phyloP scores from a whole-genome alignment of 2,329 filamentous ascomycete species.

The Botrytis tulipae region DNA sequence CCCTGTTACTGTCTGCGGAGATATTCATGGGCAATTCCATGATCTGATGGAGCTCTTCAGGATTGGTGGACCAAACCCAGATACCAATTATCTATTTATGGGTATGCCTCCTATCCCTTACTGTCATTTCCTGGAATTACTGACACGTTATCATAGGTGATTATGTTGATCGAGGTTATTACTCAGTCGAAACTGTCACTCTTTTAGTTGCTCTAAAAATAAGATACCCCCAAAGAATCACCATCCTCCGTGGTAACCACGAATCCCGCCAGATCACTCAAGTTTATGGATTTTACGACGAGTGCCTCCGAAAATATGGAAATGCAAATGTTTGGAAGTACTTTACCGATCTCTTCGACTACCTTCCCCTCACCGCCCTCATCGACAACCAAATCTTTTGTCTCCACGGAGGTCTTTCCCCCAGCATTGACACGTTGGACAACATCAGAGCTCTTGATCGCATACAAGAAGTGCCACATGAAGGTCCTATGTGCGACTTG shows the following conservation, averaged over 20 bases:
- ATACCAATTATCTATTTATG: slow-evolving; percentile 99
- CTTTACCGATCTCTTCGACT: slow-evolving; percentile 98
- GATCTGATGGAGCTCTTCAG: slow-evolving; percentile 99
- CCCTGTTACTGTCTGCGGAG: slow-evolving; percentile 95
- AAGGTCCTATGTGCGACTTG: slow-evolving; percentile 96
- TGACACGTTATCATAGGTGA: slow-evolving; percentile 60
- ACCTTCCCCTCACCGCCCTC: slow-evolving; percentile 91
- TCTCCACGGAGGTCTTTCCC: slow-evolving; percentile 92
- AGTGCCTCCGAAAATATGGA: slow-evolving; percentile 97
- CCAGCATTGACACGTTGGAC: slow-evolving; percentile 92
- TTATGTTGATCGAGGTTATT: slow-evolving; percentile 98
- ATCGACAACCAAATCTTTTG: slow-evolving; percentile 99
- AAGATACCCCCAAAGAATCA: slow-evolving; percentile 95
- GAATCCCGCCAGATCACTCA: slow-evolving; percentile 98
- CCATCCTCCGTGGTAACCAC: slow-evolving; percentile 97
- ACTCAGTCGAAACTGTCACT: slow-evolving; percentile 97
- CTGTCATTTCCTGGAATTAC: slow-evolving; percentile 20
- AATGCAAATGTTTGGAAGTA: slow-evolving; percentile 99
- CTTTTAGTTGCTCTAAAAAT: slow-evolving; percentile 96
- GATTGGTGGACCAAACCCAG: slow-evolving; percentile 95
- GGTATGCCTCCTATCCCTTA: slow-evolving; percentile 53
- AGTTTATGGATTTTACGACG: slow-evolving; percentile 99
- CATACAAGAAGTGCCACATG: slow-evolving; percentile 97
- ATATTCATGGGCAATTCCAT: slow-evolving; percentile 99
- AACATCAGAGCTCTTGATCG: slow-evolving; percentile 94